Base-by-base conservation (phyloP, 768 basidiomycete genomes). In the Xerocomus potaroensis region DNA sequence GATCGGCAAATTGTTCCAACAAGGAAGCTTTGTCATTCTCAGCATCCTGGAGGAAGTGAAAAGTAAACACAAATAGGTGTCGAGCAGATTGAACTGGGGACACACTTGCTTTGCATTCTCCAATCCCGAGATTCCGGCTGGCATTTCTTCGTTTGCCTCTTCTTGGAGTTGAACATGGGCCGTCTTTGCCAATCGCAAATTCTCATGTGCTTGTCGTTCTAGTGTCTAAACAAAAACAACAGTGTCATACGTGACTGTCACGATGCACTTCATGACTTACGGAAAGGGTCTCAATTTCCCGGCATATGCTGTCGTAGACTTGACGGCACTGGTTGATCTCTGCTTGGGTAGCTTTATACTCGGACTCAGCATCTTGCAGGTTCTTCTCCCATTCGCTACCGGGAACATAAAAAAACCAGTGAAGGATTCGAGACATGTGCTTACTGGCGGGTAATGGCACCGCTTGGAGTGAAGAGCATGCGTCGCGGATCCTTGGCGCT, bases 81-180 rank as follows among this genome's bases (percentile, higher is more conserved):
- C 11, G 10, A 5, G 32, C 10, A 23, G 19, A 49, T 34, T 11
- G 26, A 18, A 23, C 24, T 24, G 18, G 29, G 47, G 24, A 60
- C 75, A 23, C 54, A 82, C 85, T 54, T 72, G 61, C 59, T 80
- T 78, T 5, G 74, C 78, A 10, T 64, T 71, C 48, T 83, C 70
- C 12, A 87, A 66, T 12, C 74, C 76, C 18, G 75, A 69, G n/a
- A 87, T 70, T 54, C 77, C 75, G 7, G 77, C 77, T 2, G 86
- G 83, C 61, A 84, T 68, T 11, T 86, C 84, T 16, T 87, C 83
- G 47, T 84, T 85, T 11, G 75, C 73, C 50, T 85, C 83, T 29
- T 75, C 68, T 51, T 83, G 77, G 15, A 86, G 59, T 18, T 65
- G 64, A 24, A 59, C 56, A 32, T 77, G 63, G 2, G 51, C 55